phyloP scores from a whole-genome alignment of 2,329 filamentous ascomycete species.

The Teratosphaeriaceae sp. region DNA sequence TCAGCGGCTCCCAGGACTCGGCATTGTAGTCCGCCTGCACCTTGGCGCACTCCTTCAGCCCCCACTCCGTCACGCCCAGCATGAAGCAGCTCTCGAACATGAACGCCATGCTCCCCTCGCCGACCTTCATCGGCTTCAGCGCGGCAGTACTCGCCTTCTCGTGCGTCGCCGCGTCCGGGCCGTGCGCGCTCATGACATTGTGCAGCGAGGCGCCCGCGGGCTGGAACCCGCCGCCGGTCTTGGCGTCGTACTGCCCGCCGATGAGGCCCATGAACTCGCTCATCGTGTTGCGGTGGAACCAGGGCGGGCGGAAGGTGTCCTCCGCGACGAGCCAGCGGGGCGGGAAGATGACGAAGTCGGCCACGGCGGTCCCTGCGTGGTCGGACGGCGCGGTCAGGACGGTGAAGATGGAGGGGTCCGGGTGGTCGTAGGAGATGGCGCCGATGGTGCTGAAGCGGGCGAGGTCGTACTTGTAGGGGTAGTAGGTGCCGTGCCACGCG shows the following conservation, averaged over 20 bases:
- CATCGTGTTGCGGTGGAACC: constrained; percentile 65
- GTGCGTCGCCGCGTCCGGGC: constrained; percentile 52
- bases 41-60: constrained; percentile 61
- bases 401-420: constrained; percentile 60
- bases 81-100: constrained; percentile 66
- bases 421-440: constrained; percentile 55
- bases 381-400: constrained; percentile 58
- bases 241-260: constrained; percentile 52
- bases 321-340: constrained; percentile 64
- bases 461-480: constrained; percentile 53
- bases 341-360: constrained; percentile 68
- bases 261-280: constrained; percentile 60
- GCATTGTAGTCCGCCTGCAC: constrained; percentile 68
- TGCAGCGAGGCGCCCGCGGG: constrained; percentile 53
- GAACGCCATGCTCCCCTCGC: constrained; percentile 56
- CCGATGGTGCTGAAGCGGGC: constrained; percentile 54
- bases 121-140: constrained; percentile 52
- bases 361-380: constrained; percentile 49
- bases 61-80: constrained; percentile 68
- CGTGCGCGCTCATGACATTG: constrained; percentile 38
- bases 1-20: constrained; percentile 66
- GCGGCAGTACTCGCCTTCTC: constrained; percentile 52
- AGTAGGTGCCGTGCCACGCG: constrained; percentile 66
- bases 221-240: constrained; percentile 50
- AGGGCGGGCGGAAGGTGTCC: constrained; percentile 65